Conservation (phyloP, 768 basidiomycete genomes). For the Suillus clintonianus region DNA sequence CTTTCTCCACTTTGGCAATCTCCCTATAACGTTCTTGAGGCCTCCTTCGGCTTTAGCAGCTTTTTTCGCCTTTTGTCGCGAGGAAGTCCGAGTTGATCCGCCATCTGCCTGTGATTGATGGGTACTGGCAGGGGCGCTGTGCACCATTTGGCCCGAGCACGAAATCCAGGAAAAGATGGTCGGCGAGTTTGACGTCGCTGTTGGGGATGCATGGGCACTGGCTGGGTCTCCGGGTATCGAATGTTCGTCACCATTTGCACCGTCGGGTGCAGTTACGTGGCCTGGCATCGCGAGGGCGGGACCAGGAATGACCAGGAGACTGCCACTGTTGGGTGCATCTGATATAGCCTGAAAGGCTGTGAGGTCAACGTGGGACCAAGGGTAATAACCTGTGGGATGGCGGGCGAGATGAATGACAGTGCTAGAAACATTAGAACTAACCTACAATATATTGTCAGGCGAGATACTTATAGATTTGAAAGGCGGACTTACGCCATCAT, state of each 20-base stretch:
- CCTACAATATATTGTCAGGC: not conserved
- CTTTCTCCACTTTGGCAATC: not conserved
- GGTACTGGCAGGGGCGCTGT: not conserved
- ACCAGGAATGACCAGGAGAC: not conserved
- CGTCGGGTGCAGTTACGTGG: not conserved
- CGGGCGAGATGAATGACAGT: not conserved
- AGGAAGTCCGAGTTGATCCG: not conserved
- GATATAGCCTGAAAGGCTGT: not conserved
- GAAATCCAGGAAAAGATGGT: not conserved
- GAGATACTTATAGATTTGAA: not conserved
- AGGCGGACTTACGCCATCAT: not conserved
- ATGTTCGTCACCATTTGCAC: not conserved
- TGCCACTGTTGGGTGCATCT: not conserved
- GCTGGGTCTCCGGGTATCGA: not conserved
- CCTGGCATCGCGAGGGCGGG: not conserved
- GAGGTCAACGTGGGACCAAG: not conserved
- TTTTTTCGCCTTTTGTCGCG: not conserved
- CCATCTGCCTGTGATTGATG: not conserved
- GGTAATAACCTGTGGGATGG: not conserved
- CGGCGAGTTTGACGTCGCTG: not conserved
- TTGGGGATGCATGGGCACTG: not conserved
- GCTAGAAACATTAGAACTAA: not conserved
- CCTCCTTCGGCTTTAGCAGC: not conserved
- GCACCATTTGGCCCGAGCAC: not conserved
- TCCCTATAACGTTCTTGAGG: not conserved